Evolutionary conservation across 1,284 basidiomycete species (phyloP), one percentile per base, ranked within the genome.

Genomic region (Cutaneotrichosporon mucoides): DNA sequence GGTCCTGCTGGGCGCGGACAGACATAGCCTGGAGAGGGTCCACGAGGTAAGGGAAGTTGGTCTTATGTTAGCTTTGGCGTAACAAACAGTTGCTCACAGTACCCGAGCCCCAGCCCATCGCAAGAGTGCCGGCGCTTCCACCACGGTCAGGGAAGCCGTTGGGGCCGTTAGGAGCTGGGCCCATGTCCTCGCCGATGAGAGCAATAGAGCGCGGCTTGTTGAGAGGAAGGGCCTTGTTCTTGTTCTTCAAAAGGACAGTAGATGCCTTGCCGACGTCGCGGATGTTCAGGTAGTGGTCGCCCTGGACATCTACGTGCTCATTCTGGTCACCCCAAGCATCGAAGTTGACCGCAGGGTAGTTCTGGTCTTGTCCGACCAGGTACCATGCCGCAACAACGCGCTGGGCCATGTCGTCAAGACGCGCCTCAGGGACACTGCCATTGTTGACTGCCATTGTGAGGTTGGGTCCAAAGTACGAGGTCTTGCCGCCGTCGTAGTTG

Each of bases 101-200:
- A 55, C 88, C 88, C 52, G 84, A 85, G 16, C 87, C 90, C 90
- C 90, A 92, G 36, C 89, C 90, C 83, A 90, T 86, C 5, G 88
- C 89, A 2, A 92, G 81, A n/a, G 86, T 83, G 38, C 79, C 79
- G 15, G 76, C 70, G n/a, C 73, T 61, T 5, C 80, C 81, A n/a
- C 79, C 80, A 9, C 79, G 79, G 56, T 90, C 88, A 10, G 76
- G 42, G 67, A 85, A 91, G 50, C 84, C 83, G 76, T 92, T 92
- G 2, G 90, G 87, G 0, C 90, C 90, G 38, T 81, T 79, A 35
- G 68, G 73, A 5, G 84, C 83, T 0, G 89, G 88, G 2, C 85
- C 88, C 12, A 88, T 85, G 72, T 90, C 89, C 45, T 81, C 83
- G 16, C 87, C 87, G 56, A 88, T 81, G 24, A 89, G 77, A 0